Evolutionary conservation across 148 eudicot genomes (phyloP), one percentile per base, ranked within the genome.

Genomic region (Heliamphora exappendiculata): DNA sequence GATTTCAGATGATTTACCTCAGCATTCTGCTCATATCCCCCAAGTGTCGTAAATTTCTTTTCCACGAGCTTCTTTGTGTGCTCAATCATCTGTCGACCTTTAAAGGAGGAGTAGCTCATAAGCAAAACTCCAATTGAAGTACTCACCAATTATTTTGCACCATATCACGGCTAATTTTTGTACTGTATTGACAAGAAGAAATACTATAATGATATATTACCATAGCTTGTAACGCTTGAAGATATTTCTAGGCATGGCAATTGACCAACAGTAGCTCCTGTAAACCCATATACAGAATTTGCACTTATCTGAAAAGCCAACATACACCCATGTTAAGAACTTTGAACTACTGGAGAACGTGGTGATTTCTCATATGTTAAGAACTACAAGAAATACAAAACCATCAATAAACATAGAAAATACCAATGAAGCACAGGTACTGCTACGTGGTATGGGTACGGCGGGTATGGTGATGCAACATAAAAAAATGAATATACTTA

Each of bases 261-360:
- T 79, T 92, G 97, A 71, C 97, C 99, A 75, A 95, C 80, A 16
- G 97, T 89, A 79, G 99, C 99, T 84, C 99, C 99, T 64, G 97
- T 95, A 83, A 95, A 95, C 79, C 99, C 99, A 82, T 95, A 95
- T n/a, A 95, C 97, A 79, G 99, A 95, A 86, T 95, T 95, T 54
- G 99, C 99, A 84, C 99, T 95, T 74, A 95, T 90, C 99, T 95
- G 97, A 80, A 80, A 86, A 65, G 47, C 13, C 78, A 79, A 76
- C 69, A 64, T 39, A 79, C 54, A 74, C 37, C 44, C n/a, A n/a
- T n/a, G n/a, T n/a, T n/a, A 51, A n/a, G 14, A 33, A 74, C 47
- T 75, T 78, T 44, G 60, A 67, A 47, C 67, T 50, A 47, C 3
- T 31, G 20, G 50, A 69, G n/a, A 47, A 42, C 12, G 8, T 50